Conservation (phyloP, 73 alveolate species). For the Stentor coeruleus region DNA sequence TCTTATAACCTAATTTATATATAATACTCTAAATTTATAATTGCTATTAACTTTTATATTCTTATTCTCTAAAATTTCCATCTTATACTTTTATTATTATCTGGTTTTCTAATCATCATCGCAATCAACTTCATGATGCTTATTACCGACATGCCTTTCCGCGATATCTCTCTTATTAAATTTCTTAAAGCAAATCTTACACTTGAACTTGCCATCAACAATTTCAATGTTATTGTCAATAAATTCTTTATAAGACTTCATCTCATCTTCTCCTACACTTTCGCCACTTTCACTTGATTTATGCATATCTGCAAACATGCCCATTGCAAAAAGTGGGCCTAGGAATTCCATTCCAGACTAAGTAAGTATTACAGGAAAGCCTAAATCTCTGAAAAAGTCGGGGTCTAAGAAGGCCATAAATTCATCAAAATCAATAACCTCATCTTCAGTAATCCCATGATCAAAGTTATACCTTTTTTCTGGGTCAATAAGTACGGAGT, state of each 20-base stretch:
- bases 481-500: conserved; percentile 69
- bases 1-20: no score
- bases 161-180: not conserved
- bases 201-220: not conserved
- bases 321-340: conserved; percentile 14
- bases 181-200: not conserved
- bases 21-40: no score
- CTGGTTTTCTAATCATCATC: no score
- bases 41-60: no score
- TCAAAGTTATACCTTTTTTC: conserved; percentile 69
- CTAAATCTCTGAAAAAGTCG: conserved; percentile 2
- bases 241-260: not conserved
- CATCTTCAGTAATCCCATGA: conserved; percentile 29
- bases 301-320: not conserved
- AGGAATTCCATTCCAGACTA: conserved; percentile 18
- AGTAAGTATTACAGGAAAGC: not conserved
- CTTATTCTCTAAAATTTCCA: no score
- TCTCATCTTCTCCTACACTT: not conserved
- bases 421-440: not conserved
- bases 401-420: conserved; percentile 1
- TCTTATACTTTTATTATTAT: no score
- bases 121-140: conserved; percentile 8
- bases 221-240: not conserved
- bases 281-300: conserved; percentile 20
- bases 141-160: conserved; percentile 9